Percentiles rank a stretch among this genome's conserved stretches.
Conservation (phyloP, 805 yeast species). For the Wickerhamiella australiensis region DNA sequence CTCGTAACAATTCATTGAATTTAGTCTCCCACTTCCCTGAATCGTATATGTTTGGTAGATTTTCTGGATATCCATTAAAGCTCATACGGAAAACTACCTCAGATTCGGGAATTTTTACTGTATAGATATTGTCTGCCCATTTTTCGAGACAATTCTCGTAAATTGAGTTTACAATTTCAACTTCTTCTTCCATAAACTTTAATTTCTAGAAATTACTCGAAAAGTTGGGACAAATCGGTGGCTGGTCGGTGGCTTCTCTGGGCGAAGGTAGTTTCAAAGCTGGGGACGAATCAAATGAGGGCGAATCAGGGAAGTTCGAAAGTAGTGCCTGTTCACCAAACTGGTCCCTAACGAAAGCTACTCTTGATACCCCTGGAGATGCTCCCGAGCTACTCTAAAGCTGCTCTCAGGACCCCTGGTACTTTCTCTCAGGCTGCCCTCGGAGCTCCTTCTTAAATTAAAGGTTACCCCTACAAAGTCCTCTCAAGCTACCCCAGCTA, state of each 20-base stretch:
- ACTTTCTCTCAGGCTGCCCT: too few relatives aligned
- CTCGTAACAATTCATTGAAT: constrained; percentile 12
- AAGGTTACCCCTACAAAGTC: too few relatives aligned
- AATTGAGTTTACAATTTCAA: constrained; percentile 76
- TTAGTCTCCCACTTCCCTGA: constrained; percentile 15
- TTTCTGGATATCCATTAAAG: constrained; percentile 64
- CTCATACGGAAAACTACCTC: constrained; percentile 50
- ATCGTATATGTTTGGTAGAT: constrained; percentile 26
- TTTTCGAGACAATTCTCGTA: constrained; percentile 50
- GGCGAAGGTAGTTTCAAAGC: neutral
- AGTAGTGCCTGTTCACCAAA: too few relatives aligned
- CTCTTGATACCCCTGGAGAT: too few relatives aligned
- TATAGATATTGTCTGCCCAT: constrained; percentile 31
- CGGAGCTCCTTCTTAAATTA: too few relatives aligned
- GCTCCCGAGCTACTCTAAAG: too few relatives aligned
- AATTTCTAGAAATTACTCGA: neutral
- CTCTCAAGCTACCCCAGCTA: too few relatives aligned
- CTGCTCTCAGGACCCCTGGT: too few relatives aligned
- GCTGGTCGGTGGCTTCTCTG: neutral
- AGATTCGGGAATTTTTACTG: constrained; percentile 51
- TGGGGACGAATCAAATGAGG: neutral
- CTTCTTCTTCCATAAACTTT: constrained; percentile 33
- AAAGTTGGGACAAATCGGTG: neutral
- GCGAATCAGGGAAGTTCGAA: too few relatives aligned
- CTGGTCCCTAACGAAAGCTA: too few relatives aligned